These are phyloP conservation scores for Mortierella sp. DNA, from an alignment of 371 early-diverging fungal species.

Conservation along the genomic window DNA sequence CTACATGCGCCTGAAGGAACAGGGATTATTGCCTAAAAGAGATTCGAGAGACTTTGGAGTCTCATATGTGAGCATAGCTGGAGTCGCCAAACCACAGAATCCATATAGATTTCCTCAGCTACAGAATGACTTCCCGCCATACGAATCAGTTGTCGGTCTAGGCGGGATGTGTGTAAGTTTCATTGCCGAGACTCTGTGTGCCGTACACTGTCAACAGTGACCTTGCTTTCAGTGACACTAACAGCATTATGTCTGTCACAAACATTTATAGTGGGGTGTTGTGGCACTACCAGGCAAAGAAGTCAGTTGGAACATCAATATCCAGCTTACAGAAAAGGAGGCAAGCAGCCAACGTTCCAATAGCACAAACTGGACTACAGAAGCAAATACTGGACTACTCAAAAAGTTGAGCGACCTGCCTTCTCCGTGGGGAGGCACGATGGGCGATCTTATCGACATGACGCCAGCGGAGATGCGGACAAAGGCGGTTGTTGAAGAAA, in stretches of 20 bases:
- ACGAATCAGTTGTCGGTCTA: not conserved
- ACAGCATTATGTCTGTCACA: not conserved
- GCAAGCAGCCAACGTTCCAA: conserved; percentile 3
- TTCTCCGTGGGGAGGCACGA: conserved; percentile 12
- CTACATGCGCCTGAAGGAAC: not conserved
- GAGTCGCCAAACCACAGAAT: not conserved
- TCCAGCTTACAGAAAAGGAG: not conserved
- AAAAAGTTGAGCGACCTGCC: conserved; percentile 8
- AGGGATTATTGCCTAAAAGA: conserved; percentile 1
- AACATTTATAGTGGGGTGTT: conserved; percentile 3
- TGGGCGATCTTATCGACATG: conserved; percentile 15
- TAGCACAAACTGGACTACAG: conserved; percentile 14
- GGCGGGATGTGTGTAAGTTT: not conserved
- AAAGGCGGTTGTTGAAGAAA: conserved; percentile 22
- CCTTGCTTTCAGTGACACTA: not conserved
- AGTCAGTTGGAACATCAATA: conserved; percentile 13
- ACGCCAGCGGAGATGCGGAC: conserved; percentile 13
- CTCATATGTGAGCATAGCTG: conserved; percentile 4
- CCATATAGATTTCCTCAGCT: conserved; percentile 1
- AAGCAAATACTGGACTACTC: conserved; percentile 8
- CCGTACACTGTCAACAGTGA: not conserved
- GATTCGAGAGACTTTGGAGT: conserved; percentile 3
- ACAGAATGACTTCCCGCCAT: not conserved
- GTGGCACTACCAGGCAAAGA: conserved; percentile 13
- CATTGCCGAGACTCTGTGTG: not conserved